These are phyloP conservation scores for Paraconiothyrium sp. DNA, from an alignment of 2,329 filamentous ascomycete species.

Conservation along the genomic window DNA sequence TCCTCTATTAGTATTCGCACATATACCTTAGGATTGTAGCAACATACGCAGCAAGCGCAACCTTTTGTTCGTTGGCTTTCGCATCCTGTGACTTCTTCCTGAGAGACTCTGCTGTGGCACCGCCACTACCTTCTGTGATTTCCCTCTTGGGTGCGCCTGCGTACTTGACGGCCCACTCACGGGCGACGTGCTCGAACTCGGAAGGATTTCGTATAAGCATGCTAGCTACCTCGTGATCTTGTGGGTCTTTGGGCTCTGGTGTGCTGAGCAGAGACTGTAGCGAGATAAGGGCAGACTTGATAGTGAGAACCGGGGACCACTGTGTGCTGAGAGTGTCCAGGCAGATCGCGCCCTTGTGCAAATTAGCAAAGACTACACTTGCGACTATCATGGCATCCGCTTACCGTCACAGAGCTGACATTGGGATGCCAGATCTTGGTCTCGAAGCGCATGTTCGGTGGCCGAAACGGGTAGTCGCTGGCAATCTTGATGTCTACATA, in stretches of 20 bases:
- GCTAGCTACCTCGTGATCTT: constrained; percentile 92
- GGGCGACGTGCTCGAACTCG: constrained; percentile 81
- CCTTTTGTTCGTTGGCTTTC: constrained; percentile 67
- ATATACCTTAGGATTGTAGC: no score
- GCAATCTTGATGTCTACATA: constrained; percentile 88
- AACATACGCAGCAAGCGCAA: constrained; percentile 64
- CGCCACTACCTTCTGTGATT: constrained; percentile 63
- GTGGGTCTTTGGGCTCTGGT: constrained; percentile 94
- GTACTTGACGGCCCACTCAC: constrained; percentile 88
- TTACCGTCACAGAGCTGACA: constrained; percentile 89
- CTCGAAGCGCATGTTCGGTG: constrained; percentile 88
- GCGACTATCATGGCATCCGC: constrained; percentile 42
- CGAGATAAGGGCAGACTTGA: constrained; percentile 93
- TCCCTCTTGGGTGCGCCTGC: constrained; percentile 76
- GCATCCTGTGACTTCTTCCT: constrained; percentile 63
- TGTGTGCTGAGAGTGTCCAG: constrained; percentile 88
- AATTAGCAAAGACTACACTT: constrained; percentile 31
- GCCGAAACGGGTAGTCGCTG: constrained; percentile 89
- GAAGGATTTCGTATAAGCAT: constrained; percentile 85
- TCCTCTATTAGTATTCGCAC: constrained; percentile 37
- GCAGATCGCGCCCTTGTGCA: constrained; percentile 88
- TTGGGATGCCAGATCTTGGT: constrained; percentile 99
- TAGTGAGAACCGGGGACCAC: constrained; percentile 96
- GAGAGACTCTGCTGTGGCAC: constrained; percentile 62
- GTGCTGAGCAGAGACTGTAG: constrained; percentile 91